Conservation (phyloP, 164 flowering plant genomes). For the Santalum album region DNA sequence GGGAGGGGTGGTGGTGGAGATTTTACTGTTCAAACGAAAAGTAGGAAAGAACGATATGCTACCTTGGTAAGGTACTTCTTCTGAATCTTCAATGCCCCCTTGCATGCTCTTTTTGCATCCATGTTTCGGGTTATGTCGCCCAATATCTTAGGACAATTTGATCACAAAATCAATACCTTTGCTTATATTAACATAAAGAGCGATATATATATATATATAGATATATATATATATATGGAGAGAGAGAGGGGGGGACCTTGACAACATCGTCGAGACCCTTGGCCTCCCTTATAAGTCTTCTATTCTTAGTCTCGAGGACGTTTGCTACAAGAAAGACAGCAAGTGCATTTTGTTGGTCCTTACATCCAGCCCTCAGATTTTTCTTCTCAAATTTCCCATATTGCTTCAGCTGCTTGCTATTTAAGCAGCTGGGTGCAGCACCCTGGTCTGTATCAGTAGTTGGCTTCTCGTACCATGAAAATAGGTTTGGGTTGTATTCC, state of each 20-base stretch:
- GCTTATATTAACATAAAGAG: no score
- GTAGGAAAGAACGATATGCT: slow-evolving; percentile 4
- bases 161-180: not conserved
- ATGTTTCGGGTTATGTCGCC: slow-evolving; percentile 59
- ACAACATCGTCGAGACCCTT: slow-evolving; percentile 86
- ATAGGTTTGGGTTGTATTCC: slow-evolving; percentile 90
- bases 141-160: slow-evolving; percentile 43
- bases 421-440: slow-evolving; percentile 9
- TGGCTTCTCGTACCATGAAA: slow-evolving; percentile 43
- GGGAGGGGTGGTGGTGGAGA: slow-evolving; percentile 20
- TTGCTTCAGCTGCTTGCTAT: slow-evolving; percentile 46
- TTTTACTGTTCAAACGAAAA: no score
- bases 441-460: slow-evolving; percentile 8
- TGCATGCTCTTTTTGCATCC: slow-evolving; percentile 77
- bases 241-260: slow-evolving; percentile 35
- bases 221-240: no score
- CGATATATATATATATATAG: no score
- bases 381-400: slow-evolving; percentile 83
- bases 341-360: slow-evolving; percentile 42
- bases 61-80: slow-evolving; percentile 59
- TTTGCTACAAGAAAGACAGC: slow-evolving; percentile 78
- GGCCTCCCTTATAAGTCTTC: slow-evolving; percentile 61
- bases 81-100: slow-evolving; percentile 68
- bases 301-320: slow-evolving; percentile 74
- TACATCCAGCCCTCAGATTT: slow-evolving; percentile 38